These are phyloP conservation scores for Wallacemonas rigidus DNA, from an alignment of 208 protist species.

Conservation along the genomic window DNA sequence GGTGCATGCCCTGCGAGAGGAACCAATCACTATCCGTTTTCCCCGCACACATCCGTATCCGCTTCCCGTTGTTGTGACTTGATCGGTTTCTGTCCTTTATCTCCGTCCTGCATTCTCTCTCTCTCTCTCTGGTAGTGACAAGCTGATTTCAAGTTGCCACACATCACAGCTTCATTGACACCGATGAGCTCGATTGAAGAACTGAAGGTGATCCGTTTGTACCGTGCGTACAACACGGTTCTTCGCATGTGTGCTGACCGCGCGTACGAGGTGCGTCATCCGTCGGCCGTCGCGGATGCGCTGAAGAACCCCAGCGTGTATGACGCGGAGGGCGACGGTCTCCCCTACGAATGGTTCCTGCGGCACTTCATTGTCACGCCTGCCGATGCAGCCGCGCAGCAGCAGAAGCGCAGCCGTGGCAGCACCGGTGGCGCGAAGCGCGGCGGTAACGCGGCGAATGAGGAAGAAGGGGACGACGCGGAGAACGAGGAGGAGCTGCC, in stretches of 20 bases:
- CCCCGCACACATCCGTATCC: too few relatives aligned
- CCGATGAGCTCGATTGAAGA: conserved; percentile 77
- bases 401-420: neutral
- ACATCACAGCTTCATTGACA: neutral
- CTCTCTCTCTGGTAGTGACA: neutral
- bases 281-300: conserved; percentile 61
- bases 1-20: too few relatives aligned
- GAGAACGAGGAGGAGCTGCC: conserved; percentile 13
- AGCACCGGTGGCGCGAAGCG: neutral
- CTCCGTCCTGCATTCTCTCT: neutral
- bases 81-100: conserved; percentile 9
- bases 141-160: neutral
- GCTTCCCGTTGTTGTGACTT: too few relatives aligned
- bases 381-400: conserved; percentile 23
- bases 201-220: conserved; percentile 71
- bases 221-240: conserved; percentile 79
- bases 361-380: conserved; percentile 57
- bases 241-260: conserved; percentile 80
- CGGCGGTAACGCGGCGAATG: conserved; percentile 10
- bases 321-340: conserved; percentile 41
- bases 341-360: conserved; percentile 77
- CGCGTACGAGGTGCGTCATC: conserved; percentile 77
- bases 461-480: conserved; percentile 28
- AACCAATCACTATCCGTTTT: too few relatives aligned
- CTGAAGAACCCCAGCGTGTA: conserved; percentile 41